Evolutionary conservation across 345 rosid genomes (phyloP).

Genomic region (Draba incana): DNA sequence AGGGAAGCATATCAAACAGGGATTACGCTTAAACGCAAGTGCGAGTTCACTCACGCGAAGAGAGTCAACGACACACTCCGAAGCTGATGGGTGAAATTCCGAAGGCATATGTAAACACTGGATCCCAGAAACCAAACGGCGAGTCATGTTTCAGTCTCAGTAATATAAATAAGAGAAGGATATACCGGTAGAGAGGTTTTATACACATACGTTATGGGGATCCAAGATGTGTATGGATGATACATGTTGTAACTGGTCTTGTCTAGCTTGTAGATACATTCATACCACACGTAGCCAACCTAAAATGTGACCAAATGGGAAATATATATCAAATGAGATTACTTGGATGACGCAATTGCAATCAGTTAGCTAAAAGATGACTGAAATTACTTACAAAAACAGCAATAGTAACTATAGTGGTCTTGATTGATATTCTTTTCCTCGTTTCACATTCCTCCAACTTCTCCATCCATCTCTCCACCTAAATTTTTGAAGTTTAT

Average conservation of each 20-base stretch:
- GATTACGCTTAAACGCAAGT: slow-evolving; percentile 11
- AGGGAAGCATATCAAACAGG: slow-evolving; percentile 21
- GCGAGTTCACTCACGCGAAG: slow-evolving; percentile 64
- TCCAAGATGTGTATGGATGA: slow-evolving; percentile 99
- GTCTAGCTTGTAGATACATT: slow-evolving; percentile 87
- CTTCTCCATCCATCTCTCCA: slow-evolving; percentile 98
- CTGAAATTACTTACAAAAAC: slow-evolving; percentile 56
- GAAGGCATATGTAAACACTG: slow-evolving; percentile 90
- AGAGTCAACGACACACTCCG: slow-evolving; percentile 77
- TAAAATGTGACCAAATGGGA: slow-evolving; percentile 30
- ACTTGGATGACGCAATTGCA: not conserved
- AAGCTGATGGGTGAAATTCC: slow-evolving; percentile 86
- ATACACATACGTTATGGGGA: slow-evolving; percentile 86
- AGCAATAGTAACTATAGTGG: slow-evolving; percentile 55
- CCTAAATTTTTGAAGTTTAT: slow-evolving; percentile 50
- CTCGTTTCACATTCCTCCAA: slow-evolving; percentile 85
- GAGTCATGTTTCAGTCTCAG: slow-evolving; percentile 26
- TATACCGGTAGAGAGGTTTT: slow-evolving; percentile 14
- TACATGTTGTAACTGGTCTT: slow-evolving; percentile 87
- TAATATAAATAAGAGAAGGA: not conserved
- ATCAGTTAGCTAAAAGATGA: slow-evolving; percentile 10
- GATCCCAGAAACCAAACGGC: slow-evolving; percentile 31
- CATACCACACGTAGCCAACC: slow-evolving; percentile 98
- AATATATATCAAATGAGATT: slow-evolving; percentile 15
- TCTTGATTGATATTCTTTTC: slow-evolving; percentile 69